phyloP scores from a whole-genome alignment of 805 yeast species.

The Kodamaea kaohsiungensis region DNA sequence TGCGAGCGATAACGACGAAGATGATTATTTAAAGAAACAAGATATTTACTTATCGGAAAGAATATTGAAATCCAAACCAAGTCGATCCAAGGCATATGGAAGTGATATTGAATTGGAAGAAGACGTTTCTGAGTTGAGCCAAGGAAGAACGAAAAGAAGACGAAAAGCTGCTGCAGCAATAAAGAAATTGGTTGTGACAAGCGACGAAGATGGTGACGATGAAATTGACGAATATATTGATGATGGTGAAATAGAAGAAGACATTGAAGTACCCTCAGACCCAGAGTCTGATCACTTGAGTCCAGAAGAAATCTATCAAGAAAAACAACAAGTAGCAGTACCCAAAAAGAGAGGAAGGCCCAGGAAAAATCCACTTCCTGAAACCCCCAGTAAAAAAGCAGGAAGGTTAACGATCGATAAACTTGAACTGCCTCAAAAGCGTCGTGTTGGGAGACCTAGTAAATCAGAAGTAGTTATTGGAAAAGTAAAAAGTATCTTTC shows the following conservation, averaged over 20 bases:
- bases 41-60: constrained; percentile 48
- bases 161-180: neutral
- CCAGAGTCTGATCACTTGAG: neutral
- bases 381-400: constrained; percentile 12
- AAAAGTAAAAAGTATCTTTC: constrained; percentile 36
- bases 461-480: constrained; percentile 25
- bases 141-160: constrained; percentile 4
- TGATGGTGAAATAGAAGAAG: neutral
- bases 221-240: constrained; percentile 9
- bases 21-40: constrained; percentile 32
- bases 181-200: constrained; percentile 7
- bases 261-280: neutral
- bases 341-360: constrained; percentile 1
- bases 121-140: constrained; percentile 11
- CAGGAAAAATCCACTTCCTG: neutral
- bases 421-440: constrained; percentile 6
- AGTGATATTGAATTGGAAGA: constrained; percentile 25
- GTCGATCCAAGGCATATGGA: constrained; percentile 17
- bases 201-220: constrained; percentile 22
- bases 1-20: constrained; percentile 34
- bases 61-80: constrained; percentile 21
- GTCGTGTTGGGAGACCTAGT: constrained; percentile 29
- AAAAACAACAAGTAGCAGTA: constrained; percentile 3
- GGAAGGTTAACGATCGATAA: neutral
- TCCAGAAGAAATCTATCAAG: constrained; percentile 7